Conservation (phyloP, 768 basidiomycete species). For the Termitomyces sp. region DNA sequence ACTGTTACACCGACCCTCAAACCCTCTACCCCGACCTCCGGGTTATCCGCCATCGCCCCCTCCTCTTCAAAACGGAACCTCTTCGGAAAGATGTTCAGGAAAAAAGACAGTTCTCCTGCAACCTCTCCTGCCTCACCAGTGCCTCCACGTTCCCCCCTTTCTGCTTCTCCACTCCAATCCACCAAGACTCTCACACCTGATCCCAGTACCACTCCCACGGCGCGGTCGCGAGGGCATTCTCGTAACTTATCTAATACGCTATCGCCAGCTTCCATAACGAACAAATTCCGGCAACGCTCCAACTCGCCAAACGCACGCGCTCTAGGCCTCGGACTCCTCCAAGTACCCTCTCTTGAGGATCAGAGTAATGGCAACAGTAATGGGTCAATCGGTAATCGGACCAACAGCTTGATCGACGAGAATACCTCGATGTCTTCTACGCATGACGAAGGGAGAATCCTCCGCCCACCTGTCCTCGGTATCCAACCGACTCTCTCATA, state of each 20-base stretch:
- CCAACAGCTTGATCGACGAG: neutral
- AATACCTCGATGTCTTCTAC: neutral
- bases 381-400: neutral
- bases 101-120: slow-evolving; percentile 15
- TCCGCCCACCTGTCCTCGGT: slow-evolving; percentile 48
- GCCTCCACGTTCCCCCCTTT: slow-evolving; percentile 17
- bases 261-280: slow-evolving; percentile 2
- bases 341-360: slow-evolving; percentile 11
- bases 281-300: slow-evolving; percentile 14
- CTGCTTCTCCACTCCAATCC: slow-evolving; percentile 6
- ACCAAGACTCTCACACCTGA: slow-evolving; percentile 5
- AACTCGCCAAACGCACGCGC: slow-evolving; percentile 13
- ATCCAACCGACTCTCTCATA: slow-evolving; percentile 63
- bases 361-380: slow-evolving; percentile 1
- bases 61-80: slow-evolving; percentile 44
- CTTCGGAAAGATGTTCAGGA: slow-evolving; percentile 70
- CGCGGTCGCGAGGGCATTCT: slow-evolving; percentile 8
- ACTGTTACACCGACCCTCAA: slow-evolving; percentile 1
- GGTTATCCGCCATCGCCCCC: neutral
- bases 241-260: slow-evolving; percentile 11
- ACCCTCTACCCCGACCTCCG: neutral
- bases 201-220: slow-evolving; percentile 8
- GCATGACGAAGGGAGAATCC: slow-evolving; percentile 10
- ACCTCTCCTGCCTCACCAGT: slow-evolving; percentile 21
- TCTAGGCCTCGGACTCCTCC: slow-evolving; percentile 10